Conservation (phyloP, 2,329 filamentous ascomycete species). For the Penicillium sp. region DNA sequence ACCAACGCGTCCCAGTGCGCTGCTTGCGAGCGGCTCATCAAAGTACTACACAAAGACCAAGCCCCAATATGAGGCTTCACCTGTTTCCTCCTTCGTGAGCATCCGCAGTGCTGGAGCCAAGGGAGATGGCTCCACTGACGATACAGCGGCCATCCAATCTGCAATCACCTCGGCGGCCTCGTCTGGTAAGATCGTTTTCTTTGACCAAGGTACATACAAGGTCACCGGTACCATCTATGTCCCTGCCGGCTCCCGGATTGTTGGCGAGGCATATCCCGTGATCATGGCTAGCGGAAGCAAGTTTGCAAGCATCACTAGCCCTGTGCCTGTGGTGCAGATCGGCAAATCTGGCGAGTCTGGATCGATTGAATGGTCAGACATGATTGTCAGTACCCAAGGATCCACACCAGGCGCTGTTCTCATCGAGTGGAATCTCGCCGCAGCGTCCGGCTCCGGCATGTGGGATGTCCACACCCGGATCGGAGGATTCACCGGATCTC, state of each 20-base stretch:
- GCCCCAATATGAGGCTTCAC: conserved; percentile 54
- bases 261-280: conserved; percentile 58
- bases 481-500: conserved; percentile 54
- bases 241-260: conserved; percentile 53
- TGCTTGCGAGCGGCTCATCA: conserved; percentile 46
- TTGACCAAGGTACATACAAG: conserved; percentile 59
- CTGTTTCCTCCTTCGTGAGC: conserved; percentile 46
- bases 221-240: conserved; percentile 51
- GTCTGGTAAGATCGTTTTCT: conserved; percentile 56
- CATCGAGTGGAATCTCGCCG: conserved; percentile 71
- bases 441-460: conserved; percentile 53
- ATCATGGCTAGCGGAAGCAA: conserved; percentile 60
- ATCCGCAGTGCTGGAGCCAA: conserved; percentile 47
- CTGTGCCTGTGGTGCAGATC: conserved; percentile 68
- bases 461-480: conserved; percentile 59
- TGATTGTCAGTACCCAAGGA: conserved; percentile 70
- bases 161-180: conserved; percentile 56
- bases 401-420: conserved; percentile 68
- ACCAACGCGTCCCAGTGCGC: conserved; percentile 44
- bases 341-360: conserved; percentile 66
- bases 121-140: conserved; percentile 61
- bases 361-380: conserved; percentile 69
- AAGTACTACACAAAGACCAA: conserved; percentile 54
- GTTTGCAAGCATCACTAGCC: conserved; percentile 60
- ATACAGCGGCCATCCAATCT: conserved; percentile 61